phyloP scores from a whole-genome alignment of 176 grass and related monocot species.

The Oryza rufipogon region DNA sequence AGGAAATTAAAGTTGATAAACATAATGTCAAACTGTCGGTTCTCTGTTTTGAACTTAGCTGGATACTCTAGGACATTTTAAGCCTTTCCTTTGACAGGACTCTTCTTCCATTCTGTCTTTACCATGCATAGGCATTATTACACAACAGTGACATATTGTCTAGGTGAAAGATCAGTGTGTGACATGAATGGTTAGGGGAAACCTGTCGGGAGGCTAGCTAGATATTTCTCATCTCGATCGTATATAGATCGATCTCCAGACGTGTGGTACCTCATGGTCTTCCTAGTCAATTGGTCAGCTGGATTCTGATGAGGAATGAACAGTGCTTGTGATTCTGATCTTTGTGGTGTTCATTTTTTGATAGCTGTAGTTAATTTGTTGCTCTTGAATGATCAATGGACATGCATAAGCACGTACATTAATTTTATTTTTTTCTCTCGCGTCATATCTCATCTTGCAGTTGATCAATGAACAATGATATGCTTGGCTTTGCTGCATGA shows the following conservation, averaged over 20 bases:
- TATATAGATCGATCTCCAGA: not conserved
- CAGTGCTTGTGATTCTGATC: not conserved
- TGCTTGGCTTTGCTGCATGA: too few relatives aligned
- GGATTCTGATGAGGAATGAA: not conserved
- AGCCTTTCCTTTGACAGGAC: not conserved
- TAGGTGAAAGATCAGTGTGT: not conserved
- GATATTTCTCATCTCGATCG: not conserved
- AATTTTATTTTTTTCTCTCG: too few relatives aligned
- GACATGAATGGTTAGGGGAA: not conserved
- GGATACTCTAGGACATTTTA: not conserved
- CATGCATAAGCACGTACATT: not conserved
- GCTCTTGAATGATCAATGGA: not conserved
- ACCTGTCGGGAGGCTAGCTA: not conserved
- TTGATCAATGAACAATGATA: too few relatives aligned
- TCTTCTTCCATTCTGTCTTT: not conserved
- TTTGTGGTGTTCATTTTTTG: not conserved
- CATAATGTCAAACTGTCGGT: not conserved
- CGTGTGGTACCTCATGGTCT: not conserved
- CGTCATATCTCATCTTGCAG: too few relatives aligned
- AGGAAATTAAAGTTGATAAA: not conserved
- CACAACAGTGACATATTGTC: constrained; percentile 6
- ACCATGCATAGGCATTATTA: not conserved
- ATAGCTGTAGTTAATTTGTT: not conserved
- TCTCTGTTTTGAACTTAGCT: not conserved
- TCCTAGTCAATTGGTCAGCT: not conserved